A percentile compares a stretch with the other conserved stretches of the same genome.
These are phyloP conservation scores for Hemileia vastatrix DNA, from an alignment of 1,284 basidiomycete species.

Conservation along the genomic window DNA sequence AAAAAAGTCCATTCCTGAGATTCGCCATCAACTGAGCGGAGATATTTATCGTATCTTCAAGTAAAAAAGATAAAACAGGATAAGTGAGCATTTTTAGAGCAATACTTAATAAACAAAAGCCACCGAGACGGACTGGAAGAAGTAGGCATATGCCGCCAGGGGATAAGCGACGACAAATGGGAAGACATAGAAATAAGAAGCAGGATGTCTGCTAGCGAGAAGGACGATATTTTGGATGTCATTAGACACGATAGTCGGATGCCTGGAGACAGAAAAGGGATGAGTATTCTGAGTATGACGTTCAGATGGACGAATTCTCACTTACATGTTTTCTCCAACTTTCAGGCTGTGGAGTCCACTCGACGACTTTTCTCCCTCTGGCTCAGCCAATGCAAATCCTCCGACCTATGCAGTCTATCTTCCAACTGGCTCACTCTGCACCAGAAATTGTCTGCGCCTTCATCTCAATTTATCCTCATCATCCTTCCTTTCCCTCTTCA, in stretches of 20 bases:
- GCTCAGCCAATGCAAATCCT: too few species aligned
- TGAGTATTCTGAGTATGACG: too few species aligned
- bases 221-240: constrained; percentile 19
- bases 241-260: constrained; percentile 10
- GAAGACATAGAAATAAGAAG: constrained; percentile 40
- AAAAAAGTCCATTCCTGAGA: constrained; percentile 63
- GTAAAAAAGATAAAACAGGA: constrained; percentile 44
- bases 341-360: too few species aligned
- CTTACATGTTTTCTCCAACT: too few species aligned
- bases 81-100: neutral
- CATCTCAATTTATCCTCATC: too few species aligned
- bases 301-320: too few species aligned
- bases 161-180: constrained; percentile 46
- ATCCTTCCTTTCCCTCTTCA: too few species aligned
- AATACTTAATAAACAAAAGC: neutral
- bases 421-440: too few species aligned
- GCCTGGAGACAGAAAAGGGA: too few species aligned
- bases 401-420: too few species aligned
- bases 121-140: constrained; percentile 75
- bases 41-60: constrained; percentile 28
- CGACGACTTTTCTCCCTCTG: too few species aligned
- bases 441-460: too few species aligned
- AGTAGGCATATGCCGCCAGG: constrained; percentile 64
- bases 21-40: constrained; percentile 25
- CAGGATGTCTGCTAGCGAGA: constrained; percentile 20